Evolutionary conservation across 2,329 filamentous ascomycete species (phyloP).

Genomic region (Phoma herbarum): DNA sequence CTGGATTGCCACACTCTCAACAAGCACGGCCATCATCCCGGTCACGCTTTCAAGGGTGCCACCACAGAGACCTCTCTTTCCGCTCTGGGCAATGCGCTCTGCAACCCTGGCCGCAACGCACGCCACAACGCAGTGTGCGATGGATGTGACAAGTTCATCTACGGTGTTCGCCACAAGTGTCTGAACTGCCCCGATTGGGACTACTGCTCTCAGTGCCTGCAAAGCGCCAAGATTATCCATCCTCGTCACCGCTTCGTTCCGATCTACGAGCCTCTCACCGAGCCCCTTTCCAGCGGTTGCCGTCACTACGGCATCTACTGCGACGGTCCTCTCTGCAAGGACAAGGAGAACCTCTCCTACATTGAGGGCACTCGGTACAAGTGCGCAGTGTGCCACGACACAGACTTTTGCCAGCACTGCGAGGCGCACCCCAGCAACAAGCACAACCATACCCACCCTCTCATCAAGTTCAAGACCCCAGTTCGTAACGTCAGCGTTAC

Average conservation of each 20-base stretch:
- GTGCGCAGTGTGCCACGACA: slow-evolving; percentile 94
- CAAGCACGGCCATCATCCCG: slow-evolving; percentile 89
- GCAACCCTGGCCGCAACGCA: slow-evolving; percentile 80
- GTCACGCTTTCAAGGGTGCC: slow-evolving; percentile 78
- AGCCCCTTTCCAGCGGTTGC: slow-evolving; percentile 55
- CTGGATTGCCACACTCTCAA: slow-evolving; percentile 77
- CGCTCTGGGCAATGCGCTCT: slow-evolving; percentile 72
- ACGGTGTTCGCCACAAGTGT: slow-evolving; percentile 94
- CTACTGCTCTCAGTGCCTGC: slow-evolving; percentile 81
- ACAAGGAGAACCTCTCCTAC: slow-evolving; percentile 62
- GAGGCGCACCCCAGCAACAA: slow-evolving; percentile 84
- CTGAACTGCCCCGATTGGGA: slow-evolving; percentile 98
- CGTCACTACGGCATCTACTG: slow-evolving; percentile 90
- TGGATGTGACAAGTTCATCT: slow-evolving; percentile 87
- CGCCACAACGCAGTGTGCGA: slow-evolving; percentile 92
- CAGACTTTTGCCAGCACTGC: slow-evolving; percentile 93
- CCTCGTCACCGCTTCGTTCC: slow-evolving; percentile 87
- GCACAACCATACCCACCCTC: slow-evolving; percentile 94
- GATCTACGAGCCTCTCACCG: slow-evolving; percentile 77
- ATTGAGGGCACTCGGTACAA: slow-evolving; percentile 93
- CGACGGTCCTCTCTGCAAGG: slow-evolving; percentile 86
- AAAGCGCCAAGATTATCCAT: slow-evolving; percentile 73
- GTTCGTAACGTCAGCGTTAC: slow-evolving; percentile 88
- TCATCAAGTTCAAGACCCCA: slow-evolving; percentile 96
- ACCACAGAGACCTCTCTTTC: slow-evolving; percentile 64